Conservation (phyloP, 805 yeast species). For the Brettanomyces sp. region DNA sequence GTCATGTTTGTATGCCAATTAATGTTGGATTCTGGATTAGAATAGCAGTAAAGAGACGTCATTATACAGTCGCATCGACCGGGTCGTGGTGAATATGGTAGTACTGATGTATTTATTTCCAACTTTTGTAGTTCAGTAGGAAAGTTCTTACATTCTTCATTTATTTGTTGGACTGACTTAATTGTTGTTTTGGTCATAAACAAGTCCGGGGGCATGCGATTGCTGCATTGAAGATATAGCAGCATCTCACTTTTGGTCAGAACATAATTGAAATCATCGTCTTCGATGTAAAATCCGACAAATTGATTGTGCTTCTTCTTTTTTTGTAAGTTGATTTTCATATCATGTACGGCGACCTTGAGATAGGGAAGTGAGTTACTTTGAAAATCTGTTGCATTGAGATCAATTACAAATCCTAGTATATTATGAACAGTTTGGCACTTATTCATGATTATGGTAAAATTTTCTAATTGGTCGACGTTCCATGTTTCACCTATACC, state of each 20-base stretch:
- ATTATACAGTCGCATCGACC: slow-evolving; percentile 37
- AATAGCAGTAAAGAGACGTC: slow-evolving; percentile 30
- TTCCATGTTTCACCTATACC: slow-evolving; percentile 9
- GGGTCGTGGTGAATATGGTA: slow-evolving; percentile 34
- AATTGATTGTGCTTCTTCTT: slow-evolving; percentile 28
- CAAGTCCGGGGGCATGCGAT: slow-evolving; percentile 9
- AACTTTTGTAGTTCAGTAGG: too few species aligned
- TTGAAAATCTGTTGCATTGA: slow-evolving; percentile 68
- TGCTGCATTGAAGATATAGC: slow-evolving; percentile 11
- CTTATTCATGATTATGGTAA: slow-evolving; percentile 66
- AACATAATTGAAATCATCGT: background rate
- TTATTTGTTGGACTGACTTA: background rate
- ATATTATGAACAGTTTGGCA: slow-evolving; percentile 60
- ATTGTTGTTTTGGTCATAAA: slow-evolving; percentile 3
- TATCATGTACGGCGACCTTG: slow-evolving; percentile 85
- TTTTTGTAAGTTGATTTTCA: slow-evolving; percentile 52
- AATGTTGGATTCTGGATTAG: slow-evolving; percentile 15
- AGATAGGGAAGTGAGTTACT: slow-evolving; percentile 69
- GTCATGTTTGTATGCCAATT: slow-evolving; percentile 1
- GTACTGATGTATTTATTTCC: background rate
- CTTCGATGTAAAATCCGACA: slow-evolving; percentile 22
- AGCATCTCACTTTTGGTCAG: background rate
- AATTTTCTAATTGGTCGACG: slow-evolving; percentile 46
- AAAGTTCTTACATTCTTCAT: too few species aligned
- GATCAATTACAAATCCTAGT: slow-evolving; percentile 89